phyloP scores from a whole-genome alignment of 2,329 filamentous ascomycete species.

The Zasmidium angulare region DNA sequence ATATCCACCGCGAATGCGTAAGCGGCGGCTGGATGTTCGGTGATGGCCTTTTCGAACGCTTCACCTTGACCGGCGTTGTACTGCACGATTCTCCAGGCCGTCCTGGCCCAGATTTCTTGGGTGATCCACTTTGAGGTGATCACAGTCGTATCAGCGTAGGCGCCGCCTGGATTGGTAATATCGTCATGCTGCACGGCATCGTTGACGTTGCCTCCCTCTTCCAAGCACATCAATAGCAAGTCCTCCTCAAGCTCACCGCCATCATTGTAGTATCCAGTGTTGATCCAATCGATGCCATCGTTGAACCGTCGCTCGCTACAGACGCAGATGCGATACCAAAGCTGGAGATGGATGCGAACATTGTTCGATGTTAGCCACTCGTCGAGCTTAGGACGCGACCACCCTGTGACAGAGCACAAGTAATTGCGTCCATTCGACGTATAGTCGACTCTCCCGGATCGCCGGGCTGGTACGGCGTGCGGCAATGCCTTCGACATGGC shows the following conservation, averaged over 20 bases:
- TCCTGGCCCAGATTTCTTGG: conserved; percentile 26
- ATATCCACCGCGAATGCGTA: conserved; percentile 26
- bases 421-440: conserved; percentile 28
- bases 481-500: no score
- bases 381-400: conserved; percentile 16
- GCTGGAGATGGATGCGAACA: conserved; percentile 21
- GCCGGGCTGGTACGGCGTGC: neutral
- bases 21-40: conserved; percentile 18
- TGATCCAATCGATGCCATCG: conserved; percentile 24
- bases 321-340: conserved; percentile 26
- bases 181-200: neutral
- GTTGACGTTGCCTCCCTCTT: conserved; percentile 15
- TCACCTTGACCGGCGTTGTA: conserved; percentile 17
- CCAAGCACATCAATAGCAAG: conserved; percentile 23
- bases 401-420: conserved; percentile 16
- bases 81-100: conserved; percentile 25
- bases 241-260: conserved; percentile 21
- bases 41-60: conserved; percentile 14
- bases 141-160: conserved; percentile 8
- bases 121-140: conserved; percentile 21
- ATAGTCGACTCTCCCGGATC: conserved; percentile 13
- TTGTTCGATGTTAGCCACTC: conserved; percentile 21
- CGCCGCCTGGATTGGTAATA: neutral
- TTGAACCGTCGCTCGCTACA: conserved; percentile 18
- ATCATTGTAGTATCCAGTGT: conserved; percentile 23